phyloP scores from a whole-genome alignment of 768 basidiomycete genomes.

The Chlorophyllum brunneum region DNA sequence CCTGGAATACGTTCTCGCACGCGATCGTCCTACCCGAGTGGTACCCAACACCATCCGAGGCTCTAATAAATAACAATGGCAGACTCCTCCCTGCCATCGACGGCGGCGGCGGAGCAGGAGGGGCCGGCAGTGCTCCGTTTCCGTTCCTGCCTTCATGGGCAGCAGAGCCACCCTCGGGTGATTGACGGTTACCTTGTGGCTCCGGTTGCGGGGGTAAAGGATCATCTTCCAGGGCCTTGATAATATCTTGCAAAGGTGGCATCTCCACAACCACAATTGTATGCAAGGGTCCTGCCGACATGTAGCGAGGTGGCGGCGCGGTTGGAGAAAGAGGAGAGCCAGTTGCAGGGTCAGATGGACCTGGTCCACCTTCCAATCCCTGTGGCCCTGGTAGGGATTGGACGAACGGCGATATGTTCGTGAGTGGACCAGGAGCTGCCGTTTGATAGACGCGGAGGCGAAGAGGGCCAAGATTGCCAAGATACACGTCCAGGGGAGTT shows the following conservation, averaged over 20 bases:
- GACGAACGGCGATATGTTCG: constrained; percentile 59
- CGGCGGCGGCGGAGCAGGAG: constrained; percentile 31
- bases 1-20: constrained; percentile 76
- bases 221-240: constrained; percentile 77
- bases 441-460: constrained; percentile 75
- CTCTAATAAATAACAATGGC: constrained; percentile 77
- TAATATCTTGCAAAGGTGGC: constrained; percentile 71
- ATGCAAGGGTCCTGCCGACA: constrained; percentile 55
- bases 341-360: constrained; percentile 25
- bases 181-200: constrained; percentile 31
- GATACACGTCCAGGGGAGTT: constrained; percentile 81
- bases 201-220: constrained; percentile 40
- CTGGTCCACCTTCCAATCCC: constrained; percentile 24
- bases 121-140: constrained; percentile 15
- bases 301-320: constrained; percentile 43
- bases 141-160: constrained; percentile 23
- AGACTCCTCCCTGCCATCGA: constrained; percentile 67
- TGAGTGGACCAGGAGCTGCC: constrained; percentile 63
- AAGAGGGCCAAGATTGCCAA: constrained; percentile 87
- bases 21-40: constrained; percentile 83
- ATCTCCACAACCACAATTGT: constrained; percentile 84
- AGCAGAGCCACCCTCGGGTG: constrained; percentile 25
- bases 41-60: constrained; percentile 83
- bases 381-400: constrained; percentile 38
- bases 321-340: constrained; percentile 25